A percentile compares a stretch with the other conserved stretches of the same genome.
Evolutionary conservation across 352 stramenopile species (phyloP).

Genomic region (Globisporangium recalcitrans): DNA sequence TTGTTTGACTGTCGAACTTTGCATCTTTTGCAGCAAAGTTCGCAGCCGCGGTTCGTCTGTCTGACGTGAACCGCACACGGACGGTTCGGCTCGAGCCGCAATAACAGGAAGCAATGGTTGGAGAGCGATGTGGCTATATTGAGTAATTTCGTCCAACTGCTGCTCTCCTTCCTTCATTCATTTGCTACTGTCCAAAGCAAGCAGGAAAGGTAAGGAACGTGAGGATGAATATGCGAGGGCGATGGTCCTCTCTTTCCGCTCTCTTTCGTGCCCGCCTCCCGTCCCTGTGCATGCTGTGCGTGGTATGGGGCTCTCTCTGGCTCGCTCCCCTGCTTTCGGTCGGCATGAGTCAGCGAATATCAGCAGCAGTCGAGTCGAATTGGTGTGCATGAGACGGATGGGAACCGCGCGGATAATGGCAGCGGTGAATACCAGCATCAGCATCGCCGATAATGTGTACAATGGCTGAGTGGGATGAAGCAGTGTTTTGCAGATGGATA

Average conservation of each 20-base stretch:
- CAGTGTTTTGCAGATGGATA: neutral
- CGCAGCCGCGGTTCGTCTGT: neutral
- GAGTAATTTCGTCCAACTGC: constrained; percentile 33
- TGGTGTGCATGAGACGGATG: neutral
- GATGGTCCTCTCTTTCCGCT: neutral
- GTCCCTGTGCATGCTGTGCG: too few species aligned
- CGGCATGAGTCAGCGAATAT: neutral
- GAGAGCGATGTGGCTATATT: constrained; percentile 29
- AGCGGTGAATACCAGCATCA: neutral
- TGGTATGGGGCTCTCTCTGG: too few species aligned
- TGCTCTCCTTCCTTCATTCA: constrained; percentile 28
- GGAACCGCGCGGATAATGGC: neutral
- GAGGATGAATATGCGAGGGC: constrained; percentile 14
- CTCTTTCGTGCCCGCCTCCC: neutral
- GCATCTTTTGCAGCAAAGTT: too few species aligned
- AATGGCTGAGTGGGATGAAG: neutral
- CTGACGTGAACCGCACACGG: neutral
- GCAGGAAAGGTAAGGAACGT: constrained; percentile 62
- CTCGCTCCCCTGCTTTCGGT: neutral
- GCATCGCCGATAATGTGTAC: too few species aligned
- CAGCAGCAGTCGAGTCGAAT: neutral
- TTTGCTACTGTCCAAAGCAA: constrained; percentile 88
- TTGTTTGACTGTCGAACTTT: too few species aligned
- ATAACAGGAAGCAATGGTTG: constrained; percentile 51
- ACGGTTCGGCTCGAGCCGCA: constrained; percentile 14